These are phyloP conservation scores for Bonia amplexicaulis DNA, from an alignment of 176 grass and related monocot genomes.

Conservation along the genomic window DNA sequence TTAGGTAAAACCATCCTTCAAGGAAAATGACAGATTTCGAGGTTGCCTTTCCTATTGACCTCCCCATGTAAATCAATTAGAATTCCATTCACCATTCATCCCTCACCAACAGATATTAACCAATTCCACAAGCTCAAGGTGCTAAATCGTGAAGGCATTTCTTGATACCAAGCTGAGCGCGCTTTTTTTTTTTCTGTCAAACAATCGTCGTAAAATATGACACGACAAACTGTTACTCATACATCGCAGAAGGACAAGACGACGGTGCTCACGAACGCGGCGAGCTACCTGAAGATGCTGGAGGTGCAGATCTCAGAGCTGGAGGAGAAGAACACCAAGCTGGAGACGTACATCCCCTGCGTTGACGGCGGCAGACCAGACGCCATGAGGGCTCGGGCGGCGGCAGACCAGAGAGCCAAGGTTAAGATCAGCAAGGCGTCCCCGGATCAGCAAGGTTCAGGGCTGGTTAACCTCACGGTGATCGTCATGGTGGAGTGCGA, in stretches of 20 bases:
- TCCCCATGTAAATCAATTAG: background rate
- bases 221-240: background rate
- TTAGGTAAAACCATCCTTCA: background rate
- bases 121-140: background rate
- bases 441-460: conserved; percentile 12
- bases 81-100: background rate
- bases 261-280: conserved; percentile 66
- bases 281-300: conserved; percentile 58
- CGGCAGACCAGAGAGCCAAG: conserved; percentile 35
- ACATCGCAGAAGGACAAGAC: conserved; percentile 82
- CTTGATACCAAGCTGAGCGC: too few relatives aligned
- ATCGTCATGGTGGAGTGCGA: conserved; percentile 73
- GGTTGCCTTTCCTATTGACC: background rate
- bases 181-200: background rate
- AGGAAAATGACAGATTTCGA: background rate
- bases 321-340: conserved; percentile 73
- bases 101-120: background rate
- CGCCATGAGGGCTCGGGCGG: background rate
- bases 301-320: conserved; percentile 66
- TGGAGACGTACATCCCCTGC: conserved; percentile 49
- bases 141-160: background rate
- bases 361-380: background rate
- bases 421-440: conserved; percentile 43
- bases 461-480: conserved; percentile 62
- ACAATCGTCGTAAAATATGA: background rate